Conservation (phyloP, 768 basidiomycete species). For the Cystofilobasidium capitatum region DNA sequence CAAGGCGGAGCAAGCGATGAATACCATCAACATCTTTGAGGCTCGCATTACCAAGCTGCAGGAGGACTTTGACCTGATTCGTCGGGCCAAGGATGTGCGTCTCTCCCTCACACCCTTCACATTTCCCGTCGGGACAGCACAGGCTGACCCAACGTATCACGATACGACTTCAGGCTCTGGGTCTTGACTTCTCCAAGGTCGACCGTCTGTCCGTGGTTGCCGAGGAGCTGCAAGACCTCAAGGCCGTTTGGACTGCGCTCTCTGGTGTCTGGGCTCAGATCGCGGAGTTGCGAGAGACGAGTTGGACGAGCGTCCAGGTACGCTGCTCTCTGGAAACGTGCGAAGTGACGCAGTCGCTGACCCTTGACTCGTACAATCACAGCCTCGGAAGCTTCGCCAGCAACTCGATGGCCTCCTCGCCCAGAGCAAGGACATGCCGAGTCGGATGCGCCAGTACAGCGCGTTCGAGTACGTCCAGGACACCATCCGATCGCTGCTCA, state of each 20-base stretch:
- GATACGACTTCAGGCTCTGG: slow-evolving; percentile 50
- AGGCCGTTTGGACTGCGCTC: slow-evolving; percentile 96
- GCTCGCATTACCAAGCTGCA: slow-evolving; percentile 76
- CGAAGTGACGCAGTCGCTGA: neutral
- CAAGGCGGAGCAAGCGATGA: slow-evolving; percentile 92
- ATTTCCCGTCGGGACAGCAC: neutral
- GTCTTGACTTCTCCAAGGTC: slow-evolving; percentile 71
- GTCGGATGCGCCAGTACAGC: slow-evolving; percentile 95
- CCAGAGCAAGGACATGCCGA: slow-evolving; percentile 98
- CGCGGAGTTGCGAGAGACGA: slow-evolving; percentile 70
- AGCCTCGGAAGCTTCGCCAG: slow-evolving; percentile 82
- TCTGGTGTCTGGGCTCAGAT: slow-evolving; percentile 96
- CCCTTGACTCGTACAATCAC: neutral
- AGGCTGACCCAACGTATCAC: neutral
- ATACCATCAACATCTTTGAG: slow-evolving; percentile 90
- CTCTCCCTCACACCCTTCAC: neutral
- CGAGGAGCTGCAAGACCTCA: slow-evolving; percentile 89
- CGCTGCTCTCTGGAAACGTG: neutral
- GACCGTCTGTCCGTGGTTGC: slow-evolving; percentile 79
- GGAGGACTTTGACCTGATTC: slow-evolving; percentile 91
- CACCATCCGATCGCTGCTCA: slow-evolving; percentile 68
- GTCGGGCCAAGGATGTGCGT: slow-evolving; percentile 71
- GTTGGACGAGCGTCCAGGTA: slow-evolving; percentile 77
- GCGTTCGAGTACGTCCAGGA: slow-evolving; percentile 99
- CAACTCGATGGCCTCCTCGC: slow-evolving; percentile 80